Conservation (phyloP, 495 filamentous ascomycete species). For the Patellaria atrata region DNA sequence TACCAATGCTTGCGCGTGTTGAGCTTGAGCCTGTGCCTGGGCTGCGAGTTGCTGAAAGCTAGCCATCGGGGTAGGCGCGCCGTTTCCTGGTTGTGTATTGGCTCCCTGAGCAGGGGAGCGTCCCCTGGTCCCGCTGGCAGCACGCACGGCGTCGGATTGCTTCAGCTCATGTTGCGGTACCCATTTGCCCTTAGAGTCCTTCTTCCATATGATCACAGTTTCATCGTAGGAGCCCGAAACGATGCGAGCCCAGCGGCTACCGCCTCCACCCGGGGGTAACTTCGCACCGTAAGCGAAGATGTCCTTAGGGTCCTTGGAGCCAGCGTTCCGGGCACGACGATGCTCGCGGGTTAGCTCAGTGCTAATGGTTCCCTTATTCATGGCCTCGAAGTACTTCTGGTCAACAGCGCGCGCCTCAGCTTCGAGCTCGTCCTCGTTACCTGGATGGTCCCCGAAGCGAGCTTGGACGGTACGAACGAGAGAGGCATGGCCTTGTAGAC, state of each 20-base stretch:
- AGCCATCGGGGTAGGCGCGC: constrained; percentile 1
- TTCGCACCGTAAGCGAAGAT: constrained; percentile 66
- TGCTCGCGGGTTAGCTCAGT: constrained; percentile 24
- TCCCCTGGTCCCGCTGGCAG: constrained; percentile 24
- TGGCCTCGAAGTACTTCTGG: constrained; percentile 52
- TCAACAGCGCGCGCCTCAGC: constrained; percentile 62
- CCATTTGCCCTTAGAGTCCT: constrained; percentile 71
- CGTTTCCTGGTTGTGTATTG: neutral
- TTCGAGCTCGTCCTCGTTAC: constrained; percentile 54
- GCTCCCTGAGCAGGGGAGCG: constrained; percentile 9
- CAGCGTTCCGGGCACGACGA: constrained; percentile 51
- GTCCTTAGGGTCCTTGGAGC: constrained; percentile 58
- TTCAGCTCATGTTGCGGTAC: constrained; percentile 52
- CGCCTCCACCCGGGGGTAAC: constrained; percentile 77
- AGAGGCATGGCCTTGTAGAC: constrained; percentile 60
- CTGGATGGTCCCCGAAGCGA: constrained; percentile 77
- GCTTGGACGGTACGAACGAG: constrained; percentile 92
- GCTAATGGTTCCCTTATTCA: constrained; percentile 42
- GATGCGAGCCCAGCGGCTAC: constrained; percentile 72
- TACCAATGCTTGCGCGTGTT: constrained; percentile 9
- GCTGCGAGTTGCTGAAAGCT: constrained; percentile 11
- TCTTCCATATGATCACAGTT: constrained; percentile 85
- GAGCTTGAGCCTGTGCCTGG: constrained; percentile 13
- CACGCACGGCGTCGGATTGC: constrained; percentile 46
- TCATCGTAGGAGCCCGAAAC: constrained; percentile 95